These are phyloP conservation scores for Phytophthora pluvialis DNA, from an alignment of 352 stramenopile species.

Conservation along the genomic window DNA sequence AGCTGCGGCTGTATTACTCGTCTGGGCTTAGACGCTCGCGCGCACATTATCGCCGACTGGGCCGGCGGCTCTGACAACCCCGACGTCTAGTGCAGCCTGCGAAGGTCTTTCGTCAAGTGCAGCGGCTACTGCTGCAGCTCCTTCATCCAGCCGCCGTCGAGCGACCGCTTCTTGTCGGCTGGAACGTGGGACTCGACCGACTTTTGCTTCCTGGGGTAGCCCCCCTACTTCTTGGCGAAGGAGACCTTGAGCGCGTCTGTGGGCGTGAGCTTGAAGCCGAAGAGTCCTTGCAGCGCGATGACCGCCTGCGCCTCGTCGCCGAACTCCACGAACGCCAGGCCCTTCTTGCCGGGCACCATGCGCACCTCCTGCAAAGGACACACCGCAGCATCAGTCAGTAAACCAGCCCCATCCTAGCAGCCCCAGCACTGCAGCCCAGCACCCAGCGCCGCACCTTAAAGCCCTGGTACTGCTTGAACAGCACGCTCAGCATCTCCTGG, in stretches of 20 bases:
- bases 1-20: conserved; percentile 2
- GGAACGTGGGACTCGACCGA: background rate
- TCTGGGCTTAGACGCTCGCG: background rate
- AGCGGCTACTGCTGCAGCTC: background rate
- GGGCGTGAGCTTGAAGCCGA: conserved; percentile 86
- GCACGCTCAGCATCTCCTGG: conserved; percentile 95
- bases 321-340: conserved; percentile 97
- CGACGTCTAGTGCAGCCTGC: background rate
- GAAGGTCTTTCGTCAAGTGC: background rate
- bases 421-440: background rate
- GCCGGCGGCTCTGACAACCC: background rate
- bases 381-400: conserved; percentile 8
- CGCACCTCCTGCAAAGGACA: conserved; percentile 85
- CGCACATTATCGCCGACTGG: background rate
- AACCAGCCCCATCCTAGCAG: background rate
- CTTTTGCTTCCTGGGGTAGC: background rate
- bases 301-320: conserved; percentile 82
- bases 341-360: conserved; percentile 93
- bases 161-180: too few relatives aligned
- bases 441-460: conserved; percentile 81
- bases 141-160: too few relatives aligned
- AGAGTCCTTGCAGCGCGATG: conserved; percentile 82
- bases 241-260: conserved; percentile 84
- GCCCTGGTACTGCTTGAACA: conserved; percentile 98
- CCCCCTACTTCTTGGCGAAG: conserved; percentile 86